Base-by-base conservation (phyloP, 257 asterid genomes). In the Salvia miltiorrhiza region DNA sequence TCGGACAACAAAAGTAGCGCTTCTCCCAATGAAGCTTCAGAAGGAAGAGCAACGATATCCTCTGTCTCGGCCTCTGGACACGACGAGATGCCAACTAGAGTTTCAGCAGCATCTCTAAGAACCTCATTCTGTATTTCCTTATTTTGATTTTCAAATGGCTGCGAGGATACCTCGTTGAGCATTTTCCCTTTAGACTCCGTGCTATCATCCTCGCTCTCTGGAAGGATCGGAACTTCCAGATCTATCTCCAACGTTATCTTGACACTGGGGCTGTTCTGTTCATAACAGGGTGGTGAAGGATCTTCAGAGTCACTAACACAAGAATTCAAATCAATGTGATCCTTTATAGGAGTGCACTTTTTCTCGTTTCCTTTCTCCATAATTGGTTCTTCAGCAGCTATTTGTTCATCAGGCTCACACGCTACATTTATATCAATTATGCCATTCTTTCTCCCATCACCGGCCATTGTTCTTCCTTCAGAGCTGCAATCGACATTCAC, bases 371-470 rank as follows among this genome's bases (percentile, higher is more conserved):
- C 71, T 24, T 66, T 70, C 28, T 53, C 84, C 33, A 19, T 9
- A 39, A 26, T 59, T 45, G 0, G 73, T 39, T 70, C 82, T 35
- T 72, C 81, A 16, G 11, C 58, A n/a, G n/a, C 55, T 5, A 55
- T 73, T 59, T 65, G 71, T 32, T 82, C 87, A 10, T 79, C 82
- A 2, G 85, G 78, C 68, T 82, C 93, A 73, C 84, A 88, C 49
- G 87, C 90, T 70, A 88, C 67, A 33, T 93, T 93, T 63, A 90
- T 88, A 71, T 93, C 98, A 9, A 93, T 88, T 17, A 82, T 50
- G 69, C 75, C 78, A 32, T 77, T 81, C 78, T 76, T 79, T 75
- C 72, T 74, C 65, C 83, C 83, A 28, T 61, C 57, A 48, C 7
- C 59, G 30, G 56, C 74, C 21, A 37, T 63, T 23, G 14, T 32